Base-by-base conservation (phyloP, 305 asterid species). In the Caryopteris hybrid region DNA sequence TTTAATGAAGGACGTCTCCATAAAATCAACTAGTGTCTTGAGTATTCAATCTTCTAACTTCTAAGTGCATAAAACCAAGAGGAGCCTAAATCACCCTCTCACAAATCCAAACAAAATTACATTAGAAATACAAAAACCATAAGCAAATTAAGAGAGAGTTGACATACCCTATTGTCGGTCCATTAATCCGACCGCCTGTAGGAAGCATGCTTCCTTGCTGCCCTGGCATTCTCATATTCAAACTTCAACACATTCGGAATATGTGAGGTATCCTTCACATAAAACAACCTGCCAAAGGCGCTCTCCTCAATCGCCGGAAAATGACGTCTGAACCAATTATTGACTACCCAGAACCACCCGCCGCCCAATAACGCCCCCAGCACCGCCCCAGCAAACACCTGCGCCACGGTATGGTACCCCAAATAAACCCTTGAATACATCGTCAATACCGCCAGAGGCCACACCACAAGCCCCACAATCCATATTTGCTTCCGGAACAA, bases 251-350 rank as follows among this genome's bases (percentile, higher is more conserved):
- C 95, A 73, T 86, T 88, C 1, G 97, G 89, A 39, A 94, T 80
- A 70, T 94, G 97, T 13, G 97, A 88, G 23, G 99, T 94, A 48
- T 94, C 99, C 83, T 94, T 94, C 9, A 91, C 78, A 61, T 87
- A 94, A 41, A 91, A 82, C 23, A 82, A 76, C 74, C 92, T 94
- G 76, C 99, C 99, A 22, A 94, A 70, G 1, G 70, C 66, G 64
- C 96, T 91, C 85, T 91, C 99, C 84, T 94, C 99, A 20, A 94
- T 87, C 25, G 75, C 86, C 61, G 81, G 82, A 60, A 94, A 94
- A 13, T 55, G 77, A 22, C 83, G 63, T 79, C 84, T 66, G 22
- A 87, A 60, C 72, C 70, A 70, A 33, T 79, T 80, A 74, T 91
- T 88, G 56, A 94, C 97, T 64, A 91, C 74, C 96, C 91, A 87